phyloP scores from a whole-genome alignment of 2,329 filamentous ascomycete species.

The Colletotrichum abscissum region DNA sequence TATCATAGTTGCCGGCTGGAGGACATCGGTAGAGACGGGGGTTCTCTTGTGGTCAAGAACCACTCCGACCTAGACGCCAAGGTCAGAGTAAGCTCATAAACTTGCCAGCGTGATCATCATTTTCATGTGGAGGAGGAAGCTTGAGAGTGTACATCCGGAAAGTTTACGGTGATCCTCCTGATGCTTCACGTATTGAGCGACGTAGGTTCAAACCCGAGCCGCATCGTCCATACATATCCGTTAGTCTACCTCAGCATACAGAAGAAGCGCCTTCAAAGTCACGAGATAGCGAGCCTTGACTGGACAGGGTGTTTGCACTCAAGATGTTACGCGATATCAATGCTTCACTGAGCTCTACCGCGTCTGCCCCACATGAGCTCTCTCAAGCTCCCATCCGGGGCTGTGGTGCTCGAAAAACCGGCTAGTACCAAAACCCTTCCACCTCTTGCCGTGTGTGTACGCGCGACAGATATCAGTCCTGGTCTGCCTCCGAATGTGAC shows the following conservation, averaged over 20 bases:
- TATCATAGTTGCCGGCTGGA: neutral
- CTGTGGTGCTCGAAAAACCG: too few species aligned
- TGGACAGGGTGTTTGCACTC: too few species aligned
- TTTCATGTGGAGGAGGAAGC: neutral
- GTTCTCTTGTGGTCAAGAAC: neutral
- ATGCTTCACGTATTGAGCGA: neutral
- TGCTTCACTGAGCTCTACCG: neutral
- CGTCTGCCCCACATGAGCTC: neutral
- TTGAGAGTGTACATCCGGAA: neutral
- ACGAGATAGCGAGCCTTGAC: neutral
- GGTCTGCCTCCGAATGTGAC: constrained; percentile 24
- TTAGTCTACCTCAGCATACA: neutral
- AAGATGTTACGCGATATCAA: too few species aligned
- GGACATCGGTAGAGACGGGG: neutral
- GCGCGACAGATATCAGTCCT: neutral
- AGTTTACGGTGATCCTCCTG: neutral
- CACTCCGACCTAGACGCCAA: neutral
- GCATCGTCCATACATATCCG: neutral
- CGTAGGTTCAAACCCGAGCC: neutral
- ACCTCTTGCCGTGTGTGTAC: neutral
- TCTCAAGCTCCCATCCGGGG: neutral
- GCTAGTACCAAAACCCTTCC: neutral
- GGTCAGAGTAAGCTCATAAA: neutral
- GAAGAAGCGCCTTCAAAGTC: neutral
- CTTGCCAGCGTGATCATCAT: neutral